Percentiles rank a stretch among this genome's conserved stretches.
Evolutionary conservation across 257 asterid species (phyloP).

Genomic region (Rauvolfia tetraphylla): DNA sequence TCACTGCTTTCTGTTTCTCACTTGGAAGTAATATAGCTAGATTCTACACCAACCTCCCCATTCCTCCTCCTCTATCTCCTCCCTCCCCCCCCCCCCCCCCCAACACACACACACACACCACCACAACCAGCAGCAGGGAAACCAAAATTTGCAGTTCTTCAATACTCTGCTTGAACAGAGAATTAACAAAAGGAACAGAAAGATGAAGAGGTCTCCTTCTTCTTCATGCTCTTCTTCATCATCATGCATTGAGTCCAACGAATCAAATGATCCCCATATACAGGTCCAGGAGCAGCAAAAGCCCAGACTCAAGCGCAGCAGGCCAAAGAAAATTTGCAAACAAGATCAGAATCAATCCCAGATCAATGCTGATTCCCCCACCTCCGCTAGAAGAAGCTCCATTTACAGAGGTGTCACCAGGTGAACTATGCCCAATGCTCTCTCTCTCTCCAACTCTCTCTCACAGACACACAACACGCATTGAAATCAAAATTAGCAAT

Average conservation of each 20-base stretch:
- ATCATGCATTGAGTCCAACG: conserved; percentile 45
- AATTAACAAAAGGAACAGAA: not conserved
- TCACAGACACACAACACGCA: conserved; percentile 3
- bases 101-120: not conserved
- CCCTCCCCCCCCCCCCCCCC: not conserved
- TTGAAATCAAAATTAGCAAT: not conserved
- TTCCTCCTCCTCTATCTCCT: too few relatives aligned
- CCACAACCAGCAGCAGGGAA: too few relatives aligned
- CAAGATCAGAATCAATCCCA: conserved; percentile 17
- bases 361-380: conserved; percentile 29
- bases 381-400: conserved; percentile 69
- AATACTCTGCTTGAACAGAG: not conserved
- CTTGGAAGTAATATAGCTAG: not conserved
- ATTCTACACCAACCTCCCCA: too few relatives aligned
- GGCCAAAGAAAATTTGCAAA: conserved; percentile 18
- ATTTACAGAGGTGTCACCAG: conserved; percentile 90
- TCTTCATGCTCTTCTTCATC: conserved; percentile 64
- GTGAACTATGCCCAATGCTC: conserved; percentile 21
- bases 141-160: too few relatives aligned
- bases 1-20: not conserved
- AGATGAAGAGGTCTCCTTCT: conserved; percentile 48
- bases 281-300: conserved; percentile 5
- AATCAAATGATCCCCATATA: conserved; percentile 5
- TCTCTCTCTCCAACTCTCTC: not conserved
- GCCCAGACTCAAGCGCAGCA: conserved; percentile 28